Conservation (phyloP, 176 grass and related monocot species). For the Lolium perenne region DNA sequence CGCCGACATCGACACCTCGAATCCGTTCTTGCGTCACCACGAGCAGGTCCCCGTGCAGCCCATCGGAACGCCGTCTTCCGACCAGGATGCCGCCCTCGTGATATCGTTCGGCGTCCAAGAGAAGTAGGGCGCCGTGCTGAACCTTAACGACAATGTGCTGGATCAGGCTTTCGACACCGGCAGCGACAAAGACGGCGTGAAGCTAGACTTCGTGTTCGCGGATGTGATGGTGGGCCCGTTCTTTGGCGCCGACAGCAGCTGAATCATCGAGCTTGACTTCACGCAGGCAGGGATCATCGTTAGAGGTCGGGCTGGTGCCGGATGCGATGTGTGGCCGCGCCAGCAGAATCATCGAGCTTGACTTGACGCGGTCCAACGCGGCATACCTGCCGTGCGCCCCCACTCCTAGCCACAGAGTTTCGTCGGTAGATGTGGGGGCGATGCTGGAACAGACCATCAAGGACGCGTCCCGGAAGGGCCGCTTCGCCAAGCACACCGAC, state of each 20-base stretch:
- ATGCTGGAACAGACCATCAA: conserved; percentile 68
- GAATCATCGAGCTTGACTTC: too few species aligned
- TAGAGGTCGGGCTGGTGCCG: too few species aligned
- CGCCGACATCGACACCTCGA: conserved; percentile 61
- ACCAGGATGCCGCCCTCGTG: conserved; percentile 17
- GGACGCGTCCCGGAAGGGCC: conserved; percentile 85
- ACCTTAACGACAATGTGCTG: neutral
- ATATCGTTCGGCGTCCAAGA: conserved; percentile 8
- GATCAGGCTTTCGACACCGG: too few species aligned
- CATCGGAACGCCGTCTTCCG: neutral
- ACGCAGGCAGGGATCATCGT: too few species aligned
- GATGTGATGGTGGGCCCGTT: conserved; percentile 67
- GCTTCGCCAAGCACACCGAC: conserved; percentile 77
- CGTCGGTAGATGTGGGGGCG: conserved; percentile 14
- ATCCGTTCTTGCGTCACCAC: conserved; percentile 84
- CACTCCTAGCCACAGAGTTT: conserved; percentile 44
- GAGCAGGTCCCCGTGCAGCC: conserved; percentile 68
- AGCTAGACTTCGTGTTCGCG: conserved; percentile 57
- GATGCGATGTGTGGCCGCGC: too few species aligned
- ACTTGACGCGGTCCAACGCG: conserved; percentile 21
- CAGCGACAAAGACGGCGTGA: conserved; percentile 37
- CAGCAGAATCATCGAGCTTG: too few species aligned
- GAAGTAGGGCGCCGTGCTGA: neutral
- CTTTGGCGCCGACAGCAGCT: conserved; percentile 53
- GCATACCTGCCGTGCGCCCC: conserved; percentile 42